A percentile compares a stretch with the other conserved stretches of the same genome.
Evolutionary conservation across 2,329 filamentous ascomycete genomes (phyloP).

Genomic region (Paecilomyces sp.): DNA sequence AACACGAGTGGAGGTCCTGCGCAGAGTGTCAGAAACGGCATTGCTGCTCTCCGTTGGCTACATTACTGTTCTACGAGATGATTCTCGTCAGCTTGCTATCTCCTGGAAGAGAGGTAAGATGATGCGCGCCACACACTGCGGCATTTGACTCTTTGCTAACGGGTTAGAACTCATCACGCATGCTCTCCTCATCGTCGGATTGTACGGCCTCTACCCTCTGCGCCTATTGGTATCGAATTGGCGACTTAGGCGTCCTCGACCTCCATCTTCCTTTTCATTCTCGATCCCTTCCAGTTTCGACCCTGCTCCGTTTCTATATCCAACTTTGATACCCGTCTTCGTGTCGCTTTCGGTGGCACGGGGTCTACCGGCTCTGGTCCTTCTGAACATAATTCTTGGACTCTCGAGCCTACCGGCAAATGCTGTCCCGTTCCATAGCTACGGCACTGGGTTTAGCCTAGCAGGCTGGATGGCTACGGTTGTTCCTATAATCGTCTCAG

Average conservation of each 20-base stretch:
- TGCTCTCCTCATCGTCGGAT: conserved; percentile 19
- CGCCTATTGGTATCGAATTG: conserved; percentile 36
- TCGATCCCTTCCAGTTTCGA: conserved; percentile 74
- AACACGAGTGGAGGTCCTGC: conserved; percentile 34
- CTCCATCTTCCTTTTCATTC: conserved; percentile 39
- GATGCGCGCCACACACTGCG: neutral
- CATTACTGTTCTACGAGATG: conserved; percentile 30
- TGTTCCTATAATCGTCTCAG: conserved; percentile 55
- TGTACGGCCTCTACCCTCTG: conserved; percentile 49
- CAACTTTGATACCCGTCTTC: conserved; percentile 65
- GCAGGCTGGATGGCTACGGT: conserved; percentile 76
- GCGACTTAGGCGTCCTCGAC: conserved; percentile 17
- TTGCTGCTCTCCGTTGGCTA: conserved; percentile 47
- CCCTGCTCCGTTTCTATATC: conserved; percentile 85
- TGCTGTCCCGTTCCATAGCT: conserved; percentile 59
- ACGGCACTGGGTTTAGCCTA: conserved; percentile 52
- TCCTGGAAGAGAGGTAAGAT: conserved; percentile 32
- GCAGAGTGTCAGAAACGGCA: conserved; percentile 47
- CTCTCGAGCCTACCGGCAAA: conserved; percentile 68
- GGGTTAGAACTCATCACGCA: conserved; percentile 28
- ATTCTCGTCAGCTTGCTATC: conserved; percentile 23
- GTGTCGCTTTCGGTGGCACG: conserved; percentile 67
- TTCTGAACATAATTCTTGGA: conserved; percentile 76
- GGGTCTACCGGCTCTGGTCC: conserved; percentile 53
- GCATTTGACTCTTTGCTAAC: conserved; percentile 1